Evolutionary conservation across 2,329 filamentous ascomycete genomes (phyloP).

Genomic region (Colletotrichum sp.): DNA sequence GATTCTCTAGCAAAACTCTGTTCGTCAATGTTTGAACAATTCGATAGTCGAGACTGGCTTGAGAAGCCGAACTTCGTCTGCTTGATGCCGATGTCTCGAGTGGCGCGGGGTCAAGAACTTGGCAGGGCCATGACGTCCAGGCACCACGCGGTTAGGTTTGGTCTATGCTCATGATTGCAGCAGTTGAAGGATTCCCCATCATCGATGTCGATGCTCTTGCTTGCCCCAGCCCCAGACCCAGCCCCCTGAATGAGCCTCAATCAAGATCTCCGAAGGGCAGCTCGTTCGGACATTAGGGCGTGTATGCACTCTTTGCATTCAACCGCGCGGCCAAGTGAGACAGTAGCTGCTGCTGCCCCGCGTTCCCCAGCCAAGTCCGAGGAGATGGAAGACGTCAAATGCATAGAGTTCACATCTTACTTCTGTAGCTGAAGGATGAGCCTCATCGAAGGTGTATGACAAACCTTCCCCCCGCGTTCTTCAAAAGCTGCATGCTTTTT

Average conservation of each 20-base stretch:
- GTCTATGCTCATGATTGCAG: neutral
- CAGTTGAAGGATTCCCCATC: neutral
- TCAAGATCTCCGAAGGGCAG: neutral
- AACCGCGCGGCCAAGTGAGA: neutral
- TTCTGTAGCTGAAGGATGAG: neutral
- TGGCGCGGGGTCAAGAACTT: neutral
- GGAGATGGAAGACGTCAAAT: neutral
- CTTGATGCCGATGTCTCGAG: neutral
- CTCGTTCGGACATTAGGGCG: neutral
- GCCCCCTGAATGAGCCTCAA: neutral
- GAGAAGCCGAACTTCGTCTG: conserved; percentile 1
- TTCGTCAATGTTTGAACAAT: neutral
- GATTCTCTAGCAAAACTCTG: neutral
- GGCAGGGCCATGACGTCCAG: conserved; percentile 2
- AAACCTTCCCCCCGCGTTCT: neutral
- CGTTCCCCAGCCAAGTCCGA: neutral
- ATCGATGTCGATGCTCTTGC: neutral
- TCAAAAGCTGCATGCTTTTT: neutral
- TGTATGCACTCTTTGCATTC: neutral
- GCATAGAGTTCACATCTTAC: neutral
- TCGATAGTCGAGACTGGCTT: neutral
- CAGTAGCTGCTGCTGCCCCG: neutral
- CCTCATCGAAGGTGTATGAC: neutral
- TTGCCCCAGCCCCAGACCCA: neutral
- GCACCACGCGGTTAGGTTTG: neutral